Evolutionary conservation across 139 green algal species (phyloP).

Genomic region (Haematococcus sp.): DNA sequence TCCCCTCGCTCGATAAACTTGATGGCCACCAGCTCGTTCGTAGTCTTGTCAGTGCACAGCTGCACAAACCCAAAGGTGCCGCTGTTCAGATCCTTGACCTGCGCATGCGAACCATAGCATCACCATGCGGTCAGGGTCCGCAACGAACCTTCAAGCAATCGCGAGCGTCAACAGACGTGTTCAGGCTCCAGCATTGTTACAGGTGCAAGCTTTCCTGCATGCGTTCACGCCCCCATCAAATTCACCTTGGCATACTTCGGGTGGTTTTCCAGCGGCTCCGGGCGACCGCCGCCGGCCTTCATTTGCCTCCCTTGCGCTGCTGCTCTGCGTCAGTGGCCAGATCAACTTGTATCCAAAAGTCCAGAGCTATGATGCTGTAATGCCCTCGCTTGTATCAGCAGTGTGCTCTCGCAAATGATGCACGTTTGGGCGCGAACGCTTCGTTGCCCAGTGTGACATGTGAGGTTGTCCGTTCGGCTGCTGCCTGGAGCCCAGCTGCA

Average conservation of each 20-base stretch:
- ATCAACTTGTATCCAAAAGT: too few relatives aligned
- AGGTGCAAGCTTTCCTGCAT: neutral
- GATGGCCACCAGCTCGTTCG: constrained; percentile 65
- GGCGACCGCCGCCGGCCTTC: neutral
- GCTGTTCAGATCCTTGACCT: constrained; percentile 56
- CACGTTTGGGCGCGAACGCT: too few relatives aligned
- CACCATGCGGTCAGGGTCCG: neutral
- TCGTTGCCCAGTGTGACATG: too few relatives aligned
- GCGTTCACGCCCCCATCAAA: neutral
- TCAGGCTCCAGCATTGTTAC: neutral
- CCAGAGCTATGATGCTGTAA: too few relatives aligned
- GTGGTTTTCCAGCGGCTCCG: constrained; percentile 47
- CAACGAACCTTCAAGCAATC: neutral
- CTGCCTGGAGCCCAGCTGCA: too few relatives aligned
- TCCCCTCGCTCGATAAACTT: constrained; percentile 66
- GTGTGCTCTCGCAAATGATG: too few relatives aligned
- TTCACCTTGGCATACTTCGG: constrained; percentile 57
- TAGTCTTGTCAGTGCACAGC: constrained; percentile 70
- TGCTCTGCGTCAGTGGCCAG: too few relatives aligned
- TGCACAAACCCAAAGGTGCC: constrained; percentile 94
- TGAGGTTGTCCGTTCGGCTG: too few relatives aligned
- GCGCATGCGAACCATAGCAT: neutral
- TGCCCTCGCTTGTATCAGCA: too few relatives aligned
- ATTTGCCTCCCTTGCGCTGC: too few relatives aligned
- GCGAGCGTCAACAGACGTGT: neutral